Conservation (phyloP, 257 asterid species). For the Capsicum rhomboideum region DNA sequence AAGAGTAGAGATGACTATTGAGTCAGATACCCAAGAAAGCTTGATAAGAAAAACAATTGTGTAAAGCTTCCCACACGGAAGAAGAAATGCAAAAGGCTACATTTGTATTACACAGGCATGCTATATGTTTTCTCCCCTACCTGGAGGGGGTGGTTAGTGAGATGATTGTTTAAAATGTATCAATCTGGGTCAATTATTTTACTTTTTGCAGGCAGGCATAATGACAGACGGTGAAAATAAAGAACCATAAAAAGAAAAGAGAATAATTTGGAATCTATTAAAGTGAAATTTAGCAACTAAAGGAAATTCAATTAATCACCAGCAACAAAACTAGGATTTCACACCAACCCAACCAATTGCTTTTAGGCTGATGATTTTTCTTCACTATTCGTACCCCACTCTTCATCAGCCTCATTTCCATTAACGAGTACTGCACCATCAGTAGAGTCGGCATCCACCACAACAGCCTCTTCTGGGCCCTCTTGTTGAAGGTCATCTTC, state of each 20-base stretch:
- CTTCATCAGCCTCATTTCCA: constrained; percentile 79
- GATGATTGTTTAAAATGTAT: neutral
- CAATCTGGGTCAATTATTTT: neutral
- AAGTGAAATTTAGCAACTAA: constrained; percentile 28
- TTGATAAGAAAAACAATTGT: neutral
- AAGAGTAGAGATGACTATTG: neutral
- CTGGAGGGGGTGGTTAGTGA: neutral
- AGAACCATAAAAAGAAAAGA: neutral
- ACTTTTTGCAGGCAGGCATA: neutral
- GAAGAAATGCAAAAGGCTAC: neutral
- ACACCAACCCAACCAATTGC: constrained; percentile 71
- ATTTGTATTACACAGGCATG: neutral
- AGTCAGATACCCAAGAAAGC: neutral
- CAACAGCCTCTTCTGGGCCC: constrained; percentile 65
- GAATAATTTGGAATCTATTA: neutral
- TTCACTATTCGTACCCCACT: constrained; percentile 92
- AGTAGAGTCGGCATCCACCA: constrained; percentile 78
- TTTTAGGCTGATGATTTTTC: constrained; percentile 83
- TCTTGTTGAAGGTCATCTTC: constrained; percentile 42
- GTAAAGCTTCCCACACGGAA: neutral
- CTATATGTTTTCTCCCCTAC: neutral
- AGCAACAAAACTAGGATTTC: constrained; percentile 57
- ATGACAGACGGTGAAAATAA: neutral
- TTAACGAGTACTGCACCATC: constrained; percentile 72
- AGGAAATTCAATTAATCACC: constrained; percentile 73